Evolutionary conservation across 495 filamentous ascomycete species (phyloP).

Genomic region (Talaromyces liani): DNA sequence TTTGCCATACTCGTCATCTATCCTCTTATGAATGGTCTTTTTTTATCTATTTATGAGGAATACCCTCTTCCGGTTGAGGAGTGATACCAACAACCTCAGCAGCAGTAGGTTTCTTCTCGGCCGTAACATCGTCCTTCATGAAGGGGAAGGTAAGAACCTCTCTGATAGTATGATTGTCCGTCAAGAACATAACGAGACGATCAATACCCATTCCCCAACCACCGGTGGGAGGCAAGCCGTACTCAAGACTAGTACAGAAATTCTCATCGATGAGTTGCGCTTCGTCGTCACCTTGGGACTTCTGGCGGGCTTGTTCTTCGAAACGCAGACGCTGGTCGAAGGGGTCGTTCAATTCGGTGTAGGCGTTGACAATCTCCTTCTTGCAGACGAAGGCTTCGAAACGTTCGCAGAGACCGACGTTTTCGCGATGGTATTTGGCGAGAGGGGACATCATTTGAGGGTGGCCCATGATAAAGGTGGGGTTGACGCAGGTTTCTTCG

Average conservation of each 20-base stretch:
- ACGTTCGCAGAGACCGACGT: slow-evolving; percentile 83
- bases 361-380: slow-evolving; percentile 94
- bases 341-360: slow-evolving; percentile 97
- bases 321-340: slow-evolving; percentile 91
- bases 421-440: slow-evolving; percentile 84
- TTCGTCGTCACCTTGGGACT: slow-evolving; percentile 94
- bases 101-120: slow-evolving; percentile 39
- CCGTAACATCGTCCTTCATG: slow-evolving; percentile 63
- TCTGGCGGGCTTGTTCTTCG: slow-evolving; percentile 93
- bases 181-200: slow-evolving; percentile 94
- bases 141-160: slow-evolving; percentile 92
- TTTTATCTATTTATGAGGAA: slow-evolving; percentile 26
- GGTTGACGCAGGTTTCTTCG: slow-evolving; percentile 88
- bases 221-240: slow-evolving; percentile 85
- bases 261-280: slow-evolving; percentile 93
- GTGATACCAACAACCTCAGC: slow-evolving; percentile 59
- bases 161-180: slow-evolving; percentile 90
- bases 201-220: slow-evolving; percentile 98
- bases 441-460: slow-evolving; percentile 97
- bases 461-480: slow-evolving; percentile 91
- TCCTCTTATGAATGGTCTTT: background rate
- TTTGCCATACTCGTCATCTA: background rate
- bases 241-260: slow-evolving; percentile 80
- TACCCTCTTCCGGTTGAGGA: slow-evolving; percentile 60
- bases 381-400: slow-evolving; percentile 98